Evolutionary conservation across 306 rosid genomes (phyloP).

Genomic region (Glycine latifolia): DNA sequence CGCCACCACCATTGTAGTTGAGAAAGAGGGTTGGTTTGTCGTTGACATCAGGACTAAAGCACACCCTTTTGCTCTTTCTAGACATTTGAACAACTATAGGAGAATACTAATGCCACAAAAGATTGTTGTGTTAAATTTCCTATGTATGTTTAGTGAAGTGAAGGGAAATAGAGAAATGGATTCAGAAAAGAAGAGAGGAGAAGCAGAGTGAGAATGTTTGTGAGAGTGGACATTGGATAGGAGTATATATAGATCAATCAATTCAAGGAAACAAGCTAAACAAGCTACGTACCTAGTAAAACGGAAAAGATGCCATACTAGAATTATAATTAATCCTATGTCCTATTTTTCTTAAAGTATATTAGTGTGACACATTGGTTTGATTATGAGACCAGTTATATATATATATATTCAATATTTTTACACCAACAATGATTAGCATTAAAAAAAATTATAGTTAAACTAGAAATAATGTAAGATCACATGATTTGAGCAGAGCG

Average conservation of each 20-base stretch:
- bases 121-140: not conserved
- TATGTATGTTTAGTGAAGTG: not conserved
- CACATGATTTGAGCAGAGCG: no score
- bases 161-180: conserved; percentile 30
- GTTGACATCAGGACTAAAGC: conserved; percentile 76
- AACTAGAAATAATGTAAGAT: not conserved
- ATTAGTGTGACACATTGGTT: not conserved
- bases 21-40: conserved; percentile 56
- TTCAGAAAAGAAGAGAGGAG: not conserved
- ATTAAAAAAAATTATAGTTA: not conserved
- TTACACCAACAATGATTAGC: not conserved
- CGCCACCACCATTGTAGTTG: conserved; percentile 17
- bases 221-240: conserved; percentile 46
- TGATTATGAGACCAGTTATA: not conserved
- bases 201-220: conserved; percentile 22
- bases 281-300: conserved; percentile 4
- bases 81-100: conserved; percentile 51
- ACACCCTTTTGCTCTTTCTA: conserved; percentile 66
- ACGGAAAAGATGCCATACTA: conserved; percentile 38
- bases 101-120: not conserved
- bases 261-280: conserved; percentile 38
- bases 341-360: not conserved
- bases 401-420: no score
- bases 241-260: conserved; percentile 51
- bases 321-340: not conserved